Percentiles rank a stretch among this genome's conserved stretches.
Evolutionary conservation across 208 protist species (phyloP).

Genomic region (Wallacemonas sp.): DNA sequence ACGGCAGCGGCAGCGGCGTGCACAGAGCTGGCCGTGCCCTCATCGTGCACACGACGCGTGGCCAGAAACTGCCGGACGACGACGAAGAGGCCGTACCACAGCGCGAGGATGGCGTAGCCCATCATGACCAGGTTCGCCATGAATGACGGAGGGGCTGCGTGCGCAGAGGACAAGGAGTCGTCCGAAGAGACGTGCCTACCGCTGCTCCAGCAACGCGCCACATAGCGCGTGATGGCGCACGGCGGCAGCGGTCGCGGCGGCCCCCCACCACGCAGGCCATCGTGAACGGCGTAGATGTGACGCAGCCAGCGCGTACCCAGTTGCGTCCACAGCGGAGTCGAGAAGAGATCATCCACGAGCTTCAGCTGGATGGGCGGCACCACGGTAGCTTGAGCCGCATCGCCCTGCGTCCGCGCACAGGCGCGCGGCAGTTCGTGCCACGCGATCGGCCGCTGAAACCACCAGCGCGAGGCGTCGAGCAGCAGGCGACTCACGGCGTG

Average conservation of each 20-base stretch:
- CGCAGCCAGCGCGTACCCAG: not conserved
- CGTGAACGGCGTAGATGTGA: not conserved
- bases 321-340: not conserved
- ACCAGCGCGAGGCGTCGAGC: conserved; percentile 45
- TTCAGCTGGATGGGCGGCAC: conserved; percentile 16
- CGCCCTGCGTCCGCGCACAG: not conserved
- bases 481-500: conserved; percentile 25
- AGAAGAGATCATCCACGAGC: conserved; percentile 17
- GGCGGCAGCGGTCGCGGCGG: not conserved
- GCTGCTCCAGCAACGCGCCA: not conserved
- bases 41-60: no score
- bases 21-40: not conserved
- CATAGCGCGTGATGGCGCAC: not conserved
- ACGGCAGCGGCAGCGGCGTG: not conserved
- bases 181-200: no score
- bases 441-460: conserved; percentile 45
- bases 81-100: no score
- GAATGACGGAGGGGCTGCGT: not conserved
- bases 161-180: not conserved
- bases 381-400: not conserved
- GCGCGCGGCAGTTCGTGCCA: conserved; percentile 33
- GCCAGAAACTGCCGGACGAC: no score
- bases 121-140: not conserved
- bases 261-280: not conserved
- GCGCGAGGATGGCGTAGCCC: not conserved